Percentiles rank a stretch among this genome's conserved stretches.
These are phyloP conservation scores for Syzygium malaccense DNA, from an alignment of 441 rosid genomes.

Conservation along the genomic window DNA sequence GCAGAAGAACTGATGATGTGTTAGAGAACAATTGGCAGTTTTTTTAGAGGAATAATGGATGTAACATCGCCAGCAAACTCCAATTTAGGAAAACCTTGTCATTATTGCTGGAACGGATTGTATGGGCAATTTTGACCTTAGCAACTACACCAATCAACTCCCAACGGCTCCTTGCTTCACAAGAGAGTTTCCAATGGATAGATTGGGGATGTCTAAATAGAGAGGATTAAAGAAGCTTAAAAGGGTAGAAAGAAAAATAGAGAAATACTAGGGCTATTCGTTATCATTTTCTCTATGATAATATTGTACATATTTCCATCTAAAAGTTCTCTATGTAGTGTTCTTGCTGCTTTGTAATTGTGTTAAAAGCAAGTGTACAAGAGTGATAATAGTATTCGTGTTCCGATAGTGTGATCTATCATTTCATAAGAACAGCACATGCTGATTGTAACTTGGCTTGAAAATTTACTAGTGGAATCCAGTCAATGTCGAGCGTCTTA, in stretches of 20 bases:
- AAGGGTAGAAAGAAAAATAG: not conserved
- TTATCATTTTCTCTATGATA: not conserved
- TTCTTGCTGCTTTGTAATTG: not conserved
- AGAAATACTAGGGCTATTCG: not conserved
- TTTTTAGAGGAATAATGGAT: not conserved
- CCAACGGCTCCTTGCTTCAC: not conserved
- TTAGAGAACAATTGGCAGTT: not conserved
- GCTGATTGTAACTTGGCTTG: not conserved
- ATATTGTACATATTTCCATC: not conserved
- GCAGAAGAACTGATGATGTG: not conserved
- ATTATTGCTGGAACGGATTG: not conserved
- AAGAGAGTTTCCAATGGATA: not conserved
- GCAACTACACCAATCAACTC: not conserved
- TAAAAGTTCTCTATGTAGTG: not conserved
- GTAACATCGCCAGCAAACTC: not conserved
- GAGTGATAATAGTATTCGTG: not conserved
- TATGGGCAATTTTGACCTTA: not conserved
- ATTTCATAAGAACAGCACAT: too few species aligned
- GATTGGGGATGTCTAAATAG: not conserved
- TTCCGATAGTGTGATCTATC: not conserved
- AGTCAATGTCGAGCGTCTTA: not conserved
- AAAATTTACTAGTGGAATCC: not conserved
- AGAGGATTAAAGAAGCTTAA: not conserved
- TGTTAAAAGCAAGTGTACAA: not conserved
- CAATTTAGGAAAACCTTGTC: not conserved